Conservation (phyloP, 192 early-diverging fungal genomes). For the Fimicolochytrium jonesii region DNA sequence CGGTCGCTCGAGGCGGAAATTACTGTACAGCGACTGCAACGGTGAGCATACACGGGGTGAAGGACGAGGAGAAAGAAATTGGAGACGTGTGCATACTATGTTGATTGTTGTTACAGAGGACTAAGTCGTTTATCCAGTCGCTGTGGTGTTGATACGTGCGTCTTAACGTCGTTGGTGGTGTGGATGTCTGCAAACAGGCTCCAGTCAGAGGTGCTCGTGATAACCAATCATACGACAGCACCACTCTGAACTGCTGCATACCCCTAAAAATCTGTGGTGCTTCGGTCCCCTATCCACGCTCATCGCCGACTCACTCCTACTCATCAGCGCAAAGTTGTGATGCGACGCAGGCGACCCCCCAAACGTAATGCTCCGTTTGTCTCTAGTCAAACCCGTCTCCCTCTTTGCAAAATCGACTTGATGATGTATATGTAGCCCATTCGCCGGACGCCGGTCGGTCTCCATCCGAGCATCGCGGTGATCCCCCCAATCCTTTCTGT, state of each 20-base stretch:
- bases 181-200: no score
- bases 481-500: no score
- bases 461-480: no score
- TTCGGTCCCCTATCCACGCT: no score
- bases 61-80: slow-evolving; percentile 2
- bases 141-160: slow-evolving; percentile 75
- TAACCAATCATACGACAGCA: no score
- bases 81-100: slow-evolving; percentile 45
- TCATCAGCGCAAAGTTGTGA: no score
- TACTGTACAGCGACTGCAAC: slow-evolving; percentile 49
- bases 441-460: no score
- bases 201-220: no score
- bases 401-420: background rate
- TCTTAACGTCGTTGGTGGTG: slow-evolving; percentile 60
- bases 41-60: background rate
- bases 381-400: slow-evolving; percentile 4
- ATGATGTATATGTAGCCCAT: background rate
- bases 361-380: slow-evolving; percentile 21
- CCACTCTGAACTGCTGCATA: no score
- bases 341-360: slow-evolving; percentile 7
- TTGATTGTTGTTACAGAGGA: slow-evolving; percentile 61
- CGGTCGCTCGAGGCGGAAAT: slow-evolving; percentile 90
- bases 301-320: no score
- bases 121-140: slow-evolving; percentile 97
- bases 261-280: no score